A percentile compares a stretch with the other conserved stretches of the same genome.
phyloP scores from a whole-genome alignment of 495 filamentous ascomycete genomes.

The Penicillium lividum region DNA sequence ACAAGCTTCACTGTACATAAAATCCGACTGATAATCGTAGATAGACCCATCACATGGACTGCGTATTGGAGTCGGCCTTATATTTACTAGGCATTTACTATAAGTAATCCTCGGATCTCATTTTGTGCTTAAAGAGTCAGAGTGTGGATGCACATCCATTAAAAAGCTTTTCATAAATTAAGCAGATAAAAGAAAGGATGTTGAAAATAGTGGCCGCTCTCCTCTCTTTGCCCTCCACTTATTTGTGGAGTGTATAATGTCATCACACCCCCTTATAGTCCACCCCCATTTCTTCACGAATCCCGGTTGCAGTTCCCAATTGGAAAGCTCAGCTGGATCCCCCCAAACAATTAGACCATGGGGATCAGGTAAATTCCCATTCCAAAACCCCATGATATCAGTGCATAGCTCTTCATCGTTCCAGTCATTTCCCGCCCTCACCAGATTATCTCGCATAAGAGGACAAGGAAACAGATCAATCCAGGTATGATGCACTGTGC shows the following conservation, averaged over 20 bases:
- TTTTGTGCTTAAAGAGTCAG: too few species aligned
- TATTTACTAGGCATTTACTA: too few species aligned
- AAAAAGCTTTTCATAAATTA: not conserved
- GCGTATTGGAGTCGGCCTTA: too few species aligned
- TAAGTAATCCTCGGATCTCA: too few species aligned
- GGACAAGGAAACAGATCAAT: constrained; percentile 1
- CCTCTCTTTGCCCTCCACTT: not conserved
- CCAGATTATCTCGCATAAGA: not conserved
- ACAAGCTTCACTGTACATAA: too few species aligned
- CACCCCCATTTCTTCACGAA: not conserved
- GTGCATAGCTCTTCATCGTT: not conserved
- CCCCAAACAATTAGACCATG: not conserved
- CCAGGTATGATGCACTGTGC: not conserved
- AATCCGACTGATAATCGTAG: too few species aligned
- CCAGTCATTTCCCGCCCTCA: not conserved
- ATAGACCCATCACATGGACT: too few species aligned
- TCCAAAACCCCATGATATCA: not conserved
- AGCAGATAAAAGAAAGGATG: not conserved
- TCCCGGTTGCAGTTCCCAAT: not conserved
- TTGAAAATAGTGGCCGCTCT: not conserved
- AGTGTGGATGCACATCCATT: not conserved
- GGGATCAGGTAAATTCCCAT: not conserved
- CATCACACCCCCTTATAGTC: not conserved
- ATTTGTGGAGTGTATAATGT: not conserved
- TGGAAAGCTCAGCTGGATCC: not conserved